Conservation (phyloP, 345 rosid genomes). For the Mangifera indica region DNA sequence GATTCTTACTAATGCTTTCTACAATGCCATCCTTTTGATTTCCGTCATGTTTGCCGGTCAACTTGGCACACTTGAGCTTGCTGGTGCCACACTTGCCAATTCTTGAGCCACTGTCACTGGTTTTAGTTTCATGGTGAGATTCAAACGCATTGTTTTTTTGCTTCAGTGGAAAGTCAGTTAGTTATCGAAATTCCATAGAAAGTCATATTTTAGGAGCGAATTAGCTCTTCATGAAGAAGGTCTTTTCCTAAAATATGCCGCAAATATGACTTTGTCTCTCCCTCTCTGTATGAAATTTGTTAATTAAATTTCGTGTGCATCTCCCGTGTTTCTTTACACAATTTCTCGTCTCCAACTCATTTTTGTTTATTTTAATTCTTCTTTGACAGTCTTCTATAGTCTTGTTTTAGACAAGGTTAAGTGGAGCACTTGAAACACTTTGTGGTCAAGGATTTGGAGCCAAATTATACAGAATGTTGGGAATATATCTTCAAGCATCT, state of each 20-base stretch:
- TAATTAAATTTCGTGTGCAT: too few relatives aligned
- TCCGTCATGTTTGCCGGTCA: slow-evolving; percentile 26
- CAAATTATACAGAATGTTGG: slow-evolving; percentile 55
- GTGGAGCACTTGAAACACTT: slow-evolving; percentile 83
- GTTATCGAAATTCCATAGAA: too few relatives aligned
- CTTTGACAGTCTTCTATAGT: slow-evolving; percentile 4
- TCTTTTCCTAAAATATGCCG: too few relatives aligned
- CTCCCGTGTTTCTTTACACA: too few relatives aligned
- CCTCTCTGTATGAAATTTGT: too few relatives aligned
- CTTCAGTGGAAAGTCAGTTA: too few relatives aligned
- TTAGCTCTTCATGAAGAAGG: too few relatives aligned
- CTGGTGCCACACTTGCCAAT: slow-evolving; percentile 80
- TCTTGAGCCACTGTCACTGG: slow-evolving; percentile 81
- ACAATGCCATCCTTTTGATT: slow-evolving; percentile 48
- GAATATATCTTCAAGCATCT: slow-evolving; percentile 72
- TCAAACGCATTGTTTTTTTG: not conserved
- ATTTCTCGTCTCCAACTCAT: not conserved
- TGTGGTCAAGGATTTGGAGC: slow-evolving; percentile 94
- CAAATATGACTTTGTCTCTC: too few relatives aligned
- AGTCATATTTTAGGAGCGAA: too few relatives aligned
- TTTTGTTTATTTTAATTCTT: not conserved
- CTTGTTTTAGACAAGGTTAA: slow-evolving; percentile 50
- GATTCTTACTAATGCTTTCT: slow-evolving; percentile 50
- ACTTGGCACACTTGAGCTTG: slow-evolving; percentile 62
- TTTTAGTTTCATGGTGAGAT: slow-evolving; percentile 78